Conservation (phyloP, 106 monocot species). For the Alisma plantagoaquatica region DNA sequence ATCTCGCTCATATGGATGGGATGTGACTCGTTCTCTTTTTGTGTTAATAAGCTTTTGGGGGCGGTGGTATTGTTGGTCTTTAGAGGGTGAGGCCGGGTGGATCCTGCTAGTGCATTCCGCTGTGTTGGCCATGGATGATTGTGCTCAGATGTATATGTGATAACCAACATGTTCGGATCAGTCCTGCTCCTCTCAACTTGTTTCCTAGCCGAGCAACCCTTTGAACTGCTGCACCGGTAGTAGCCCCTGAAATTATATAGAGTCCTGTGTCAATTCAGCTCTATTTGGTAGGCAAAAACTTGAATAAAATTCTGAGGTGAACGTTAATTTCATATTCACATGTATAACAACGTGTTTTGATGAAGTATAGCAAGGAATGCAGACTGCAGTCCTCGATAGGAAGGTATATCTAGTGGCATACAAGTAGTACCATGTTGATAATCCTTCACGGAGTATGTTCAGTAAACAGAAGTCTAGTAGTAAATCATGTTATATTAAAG, state of each 20-base stretch:
- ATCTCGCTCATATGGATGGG: constrained; percentile 6
- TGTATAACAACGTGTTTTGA: no score
- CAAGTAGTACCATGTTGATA: no score
- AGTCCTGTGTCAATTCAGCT: no score
- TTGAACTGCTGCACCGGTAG: constrained; percentile 98
- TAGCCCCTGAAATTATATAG: constrained; percentile 87
- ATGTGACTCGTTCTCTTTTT: background rate
- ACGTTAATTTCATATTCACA: background rate
- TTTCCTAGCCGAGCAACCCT: constrained; percentile 93
- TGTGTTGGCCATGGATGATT: constrained; percentile 99
- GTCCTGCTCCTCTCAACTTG: constrained; percentile 89
- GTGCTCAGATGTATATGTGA: constrained; percentile 96
- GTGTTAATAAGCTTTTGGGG: no score
- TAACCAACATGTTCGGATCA: constrained; percentile 92
- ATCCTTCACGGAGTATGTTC: no score
- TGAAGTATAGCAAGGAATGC: no score
- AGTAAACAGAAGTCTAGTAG: no score
- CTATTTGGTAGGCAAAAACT: no score
- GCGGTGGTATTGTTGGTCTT: constrained; percentile 7
- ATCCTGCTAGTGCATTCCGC: constrained; percentile 44
- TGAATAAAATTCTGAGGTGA: background rate
- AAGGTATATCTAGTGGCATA: background rate
- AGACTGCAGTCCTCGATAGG: background rate
- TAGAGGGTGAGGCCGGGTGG: constrained; percentile 24
- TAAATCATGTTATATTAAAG: no score